These are phyloP conservation scores for Pyrenula aspistea DNA, from an alignment of 495 filamentous ascomycete genomes.

Conservation along the genomic window DNA sequence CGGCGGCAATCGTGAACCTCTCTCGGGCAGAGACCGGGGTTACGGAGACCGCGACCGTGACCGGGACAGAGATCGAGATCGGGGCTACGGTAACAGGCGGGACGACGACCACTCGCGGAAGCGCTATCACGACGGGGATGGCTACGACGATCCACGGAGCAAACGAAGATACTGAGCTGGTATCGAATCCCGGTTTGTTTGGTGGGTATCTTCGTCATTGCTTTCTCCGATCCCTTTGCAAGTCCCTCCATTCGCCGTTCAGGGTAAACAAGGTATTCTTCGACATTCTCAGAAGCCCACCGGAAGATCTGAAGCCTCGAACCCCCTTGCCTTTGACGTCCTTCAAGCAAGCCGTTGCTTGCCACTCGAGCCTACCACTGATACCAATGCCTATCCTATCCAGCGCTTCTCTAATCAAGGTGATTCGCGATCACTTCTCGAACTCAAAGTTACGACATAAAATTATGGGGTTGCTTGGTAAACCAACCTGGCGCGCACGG, in stretches of 20 bases:
- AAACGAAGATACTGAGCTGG: conserved; percentile 59
- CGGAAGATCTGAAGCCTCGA: neutral
- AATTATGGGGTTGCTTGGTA: too few species aligned
- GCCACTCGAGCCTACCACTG: too few species aligned
- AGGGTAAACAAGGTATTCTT: conserved; percentile 45
- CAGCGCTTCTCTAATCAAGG: too few species aligned
- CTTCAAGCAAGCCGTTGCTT: too few species aligned
- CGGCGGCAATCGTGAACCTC: conserved; percentile 43
- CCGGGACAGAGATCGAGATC: conserved; percentile 30
- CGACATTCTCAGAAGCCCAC: neutral
- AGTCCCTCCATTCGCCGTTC: conserved; percentile 42
- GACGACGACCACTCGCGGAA: conserved; percentile 49
- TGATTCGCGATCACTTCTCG: too few species aligned
- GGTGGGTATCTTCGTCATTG: conserved; percentile 25
- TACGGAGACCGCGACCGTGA: conserved; percentile 40
- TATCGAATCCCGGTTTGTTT: conserved; percentile 7
- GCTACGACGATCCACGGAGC: conserved; percentile 68
- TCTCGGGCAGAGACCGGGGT: conserved; percentile 27
- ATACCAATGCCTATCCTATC: too few species aligned
- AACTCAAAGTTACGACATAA: too few species aligned
- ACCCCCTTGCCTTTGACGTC: too few species aligned
- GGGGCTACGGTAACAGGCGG: conserved; percentile 47
- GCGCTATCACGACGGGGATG: conserved; percentile 41
- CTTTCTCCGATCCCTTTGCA: conserved; percentile 19
- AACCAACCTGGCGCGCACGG: too few species aligned